Conservation (phyloP, 495 filamentous ascomycete genomes). For the Penicillium manginii region DNA sequence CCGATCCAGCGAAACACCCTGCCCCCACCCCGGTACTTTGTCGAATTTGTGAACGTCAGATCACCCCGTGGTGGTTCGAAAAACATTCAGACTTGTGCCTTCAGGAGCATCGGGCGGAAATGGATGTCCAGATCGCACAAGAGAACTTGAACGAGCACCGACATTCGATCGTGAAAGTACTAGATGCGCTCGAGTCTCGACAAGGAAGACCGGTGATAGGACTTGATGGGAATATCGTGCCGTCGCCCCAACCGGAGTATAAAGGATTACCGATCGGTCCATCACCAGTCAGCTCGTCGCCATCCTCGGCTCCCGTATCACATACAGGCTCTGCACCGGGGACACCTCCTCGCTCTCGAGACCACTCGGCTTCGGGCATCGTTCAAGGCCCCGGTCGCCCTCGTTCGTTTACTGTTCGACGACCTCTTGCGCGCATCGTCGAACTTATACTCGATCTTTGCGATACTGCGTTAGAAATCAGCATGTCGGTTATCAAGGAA, state of each 20-base stretch:
- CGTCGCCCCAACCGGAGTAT: constrained; percentile 75
- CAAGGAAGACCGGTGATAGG: constrained; percentile 65
- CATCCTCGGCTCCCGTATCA: constrained; percentile 64
- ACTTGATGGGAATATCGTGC: constrained; percentile 54
- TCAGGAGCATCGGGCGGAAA: constrained; percentile 94
- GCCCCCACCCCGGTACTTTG: constrained; percentile 89
- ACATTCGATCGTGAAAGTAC: constrained; percentile 90
- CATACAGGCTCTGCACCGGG: constrained; percentile 71
- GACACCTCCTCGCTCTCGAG: constrained; percentile 73
- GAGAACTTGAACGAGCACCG: constrained; percentile 93
- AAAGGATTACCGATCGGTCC: constrained; percentile 89
- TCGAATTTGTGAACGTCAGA: constrained; percentile 95
- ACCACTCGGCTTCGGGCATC: constrained; percentile 72
- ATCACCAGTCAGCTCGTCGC: constrained; percentile 48
- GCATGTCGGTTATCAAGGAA: constrained; percentile 88
- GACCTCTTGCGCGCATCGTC: constrained; percentile 88
- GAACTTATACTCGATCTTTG: constrained; percentile 94
- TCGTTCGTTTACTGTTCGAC: constrained; percentile 83
- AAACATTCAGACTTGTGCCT: constrained; percentile 96
- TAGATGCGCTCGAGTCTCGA: constrained; percentile 88
- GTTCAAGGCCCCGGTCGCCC: constrained; percentile 75
- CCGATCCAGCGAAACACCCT: constrained; percentile 83
- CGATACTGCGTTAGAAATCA: constrained; percentile 94
- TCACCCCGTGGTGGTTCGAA: constrained; percentile 99
- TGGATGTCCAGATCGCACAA: constrained; percentile 95